Conservation (phyloP, 2,329 filamentous ascomycete genomes). For the Neonectria punicea region DNA sequence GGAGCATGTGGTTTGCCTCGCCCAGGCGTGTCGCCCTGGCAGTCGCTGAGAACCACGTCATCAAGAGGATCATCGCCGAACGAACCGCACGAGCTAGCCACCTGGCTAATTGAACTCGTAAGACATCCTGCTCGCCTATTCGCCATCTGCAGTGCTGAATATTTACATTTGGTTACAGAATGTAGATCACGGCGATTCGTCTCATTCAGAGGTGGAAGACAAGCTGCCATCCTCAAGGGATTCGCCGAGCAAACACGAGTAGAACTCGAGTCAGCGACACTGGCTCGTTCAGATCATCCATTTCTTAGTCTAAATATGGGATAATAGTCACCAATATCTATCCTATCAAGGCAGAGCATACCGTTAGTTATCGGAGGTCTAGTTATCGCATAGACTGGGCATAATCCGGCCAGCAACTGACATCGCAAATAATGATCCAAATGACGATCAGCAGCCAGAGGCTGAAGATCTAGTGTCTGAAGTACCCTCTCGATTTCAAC, state of each 20-base stretch:
- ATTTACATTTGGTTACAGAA: not conserved
- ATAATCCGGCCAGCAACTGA: not conserved
- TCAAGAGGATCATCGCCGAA: not conserved
- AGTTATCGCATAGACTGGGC: not conserved
- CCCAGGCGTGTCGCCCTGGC: not conserved
- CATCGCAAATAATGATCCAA: conserved; percentile 30
- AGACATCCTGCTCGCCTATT: not conserved
- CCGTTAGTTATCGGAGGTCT: conserved; percentile 16
- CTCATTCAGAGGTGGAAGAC: not conserved
- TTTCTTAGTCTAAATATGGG: conserved; percentile 45
- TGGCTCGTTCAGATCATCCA: conserved; percentile 19
- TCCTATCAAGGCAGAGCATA: conserved; percentile 56
- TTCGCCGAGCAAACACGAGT: not conserved
- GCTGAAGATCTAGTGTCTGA: conserved; percentile 39
- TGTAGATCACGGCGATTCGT: not conserved
- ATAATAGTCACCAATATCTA: conserved; percentile 61
- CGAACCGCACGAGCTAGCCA: not conserved
- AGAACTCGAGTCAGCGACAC: conserved; percentile 21
- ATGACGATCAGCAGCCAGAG: conserved; percentile 39
- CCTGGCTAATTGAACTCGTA: not conserved
- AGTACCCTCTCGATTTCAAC: not conserved
- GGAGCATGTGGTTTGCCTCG: too few relatives aligned
- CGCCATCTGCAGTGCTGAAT: not conserved
- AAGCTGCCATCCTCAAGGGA: not conserved
- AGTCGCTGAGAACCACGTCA: not conserved